Evolutionary conservation across 352 stramenopile species (phyloP), one percentile per base, ranked within the genome.

Genomic region (Blastocystis sp.): DNA sequence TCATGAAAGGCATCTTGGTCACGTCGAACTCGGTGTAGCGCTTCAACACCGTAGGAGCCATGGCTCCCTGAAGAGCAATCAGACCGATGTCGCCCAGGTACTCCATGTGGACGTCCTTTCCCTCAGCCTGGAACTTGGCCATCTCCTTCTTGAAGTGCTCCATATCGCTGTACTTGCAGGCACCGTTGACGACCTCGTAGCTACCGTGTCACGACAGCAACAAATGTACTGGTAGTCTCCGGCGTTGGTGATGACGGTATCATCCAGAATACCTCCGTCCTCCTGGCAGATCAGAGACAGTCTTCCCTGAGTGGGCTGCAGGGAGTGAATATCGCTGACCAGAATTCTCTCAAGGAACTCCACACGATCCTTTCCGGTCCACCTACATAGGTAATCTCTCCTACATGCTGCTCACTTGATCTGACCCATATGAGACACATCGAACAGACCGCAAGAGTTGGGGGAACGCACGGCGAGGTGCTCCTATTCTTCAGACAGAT

Each of bases 351-450:
- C 95, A 14, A 99, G 88, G 89, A 99, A 98, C 34, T 89, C 87
- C 9, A 93, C 91, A n/a, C 93, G 91, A 89, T 98, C 95, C 29
- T 92, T 92, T 56, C 96, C 96, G 89, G 88, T 93, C 89, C 94
- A 94, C 90, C 88, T 91, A 87, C 56, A 27, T 11, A 27, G 29
- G 27, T 24, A 54, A 63, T 18, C 90, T 29, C 21, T 24, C 24
- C n/a, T 24, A 8, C 8, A 18, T 6, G 38, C n/a, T n/a, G 4
- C n/a, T n/a, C 32, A 86, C 59, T 48, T 29, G 16, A 87, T 51
- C 89, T 99, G 95, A 42, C 96, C 96, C 96, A 99, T 99, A 90
- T 98, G 96, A 44, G 93, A 97, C 40, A 99, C 96, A 89, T 99
- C 96, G 89, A 99, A 99, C 29, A 99, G 89, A 71, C 67, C 67